These are phyloP conservation scores for Alternaria ventricosa DNA, from an alignment of 2,329 filamentous ascomycete genomes.

Conservation along the genomic window DNA sequence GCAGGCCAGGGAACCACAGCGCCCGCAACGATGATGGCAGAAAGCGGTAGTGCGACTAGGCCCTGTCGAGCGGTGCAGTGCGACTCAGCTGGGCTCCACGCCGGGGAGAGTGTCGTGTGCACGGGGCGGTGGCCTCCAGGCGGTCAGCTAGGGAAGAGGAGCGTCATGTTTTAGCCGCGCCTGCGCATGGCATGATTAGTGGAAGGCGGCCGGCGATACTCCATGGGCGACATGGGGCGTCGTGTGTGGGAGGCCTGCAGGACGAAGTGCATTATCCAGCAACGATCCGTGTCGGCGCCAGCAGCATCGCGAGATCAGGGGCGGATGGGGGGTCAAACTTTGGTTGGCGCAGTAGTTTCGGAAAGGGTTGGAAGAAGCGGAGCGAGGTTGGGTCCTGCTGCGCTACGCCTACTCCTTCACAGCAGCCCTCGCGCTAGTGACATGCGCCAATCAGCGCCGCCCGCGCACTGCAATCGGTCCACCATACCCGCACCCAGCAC, in stretches of 20 bases:
- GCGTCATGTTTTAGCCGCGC: constrained; percentile 45
- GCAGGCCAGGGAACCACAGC: constrained; percentile 34
- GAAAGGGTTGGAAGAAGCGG: constrained; percentile 27
- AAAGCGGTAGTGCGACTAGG: constrained; percentile 29
- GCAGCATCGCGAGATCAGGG: constrained; percentile 32
- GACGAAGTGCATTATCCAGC: constrained; percentile 21
- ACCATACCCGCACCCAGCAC: constrained; percentile 31
- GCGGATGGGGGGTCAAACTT: constrained; percentile 30
- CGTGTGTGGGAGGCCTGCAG: constrained; percentile 9
- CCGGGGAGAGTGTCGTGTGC: constrained; percentile 39
- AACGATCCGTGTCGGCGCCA: constrained; percentile 23
- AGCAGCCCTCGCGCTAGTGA: not conserved
- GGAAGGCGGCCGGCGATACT: constrained; percentile 27
- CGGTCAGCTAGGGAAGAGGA: constrained; percentile 42
- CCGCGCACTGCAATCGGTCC: constrained; percentile 16
- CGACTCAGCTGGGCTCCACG: constrained; percentile 43
- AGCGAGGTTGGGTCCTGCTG: constrained; percentile 24
- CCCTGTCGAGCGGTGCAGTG: not conserved
- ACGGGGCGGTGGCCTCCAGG: constrained; percentile 38
- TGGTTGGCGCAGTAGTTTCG: constrained; percentile 43
- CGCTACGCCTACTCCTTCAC: constrained; percentile 23
- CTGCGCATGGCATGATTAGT: constrained; percentile 29
- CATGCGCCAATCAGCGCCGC: constrained; percentile 13
- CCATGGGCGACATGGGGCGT: constrained; percentile 13
- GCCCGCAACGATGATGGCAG: constrained; percentile 37